These are phyloP conservation scores for Escallonia herrerae DNA, from an alignment of 129 eudicot genomes.

Conservation along the genomic window DNA sequence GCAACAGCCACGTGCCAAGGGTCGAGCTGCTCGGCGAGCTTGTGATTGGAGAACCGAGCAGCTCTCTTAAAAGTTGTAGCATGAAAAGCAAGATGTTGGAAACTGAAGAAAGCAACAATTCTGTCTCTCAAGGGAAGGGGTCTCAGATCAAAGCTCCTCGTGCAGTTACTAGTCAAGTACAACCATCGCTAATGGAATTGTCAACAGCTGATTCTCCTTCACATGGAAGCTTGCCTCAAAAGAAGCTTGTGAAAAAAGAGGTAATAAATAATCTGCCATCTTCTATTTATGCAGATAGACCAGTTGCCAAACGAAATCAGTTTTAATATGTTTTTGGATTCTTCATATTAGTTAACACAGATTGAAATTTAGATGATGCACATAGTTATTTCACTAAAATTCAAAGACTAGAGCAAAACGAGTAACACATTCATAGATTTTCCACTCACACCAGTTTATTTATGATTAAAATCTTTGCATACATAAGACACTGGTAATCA, in stretches of 20 bases:
- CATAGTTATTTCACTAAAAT: no score
- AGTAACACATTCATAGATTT: no score
- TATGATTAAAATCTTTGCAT: no score
- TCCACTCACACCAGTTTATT: no score
- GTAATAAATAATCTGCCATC: slow-evolving; percentile 15
- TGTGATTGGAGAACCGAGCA: slow-evolving; percentile 35
- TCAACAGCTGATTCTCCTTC: slow-evolving; percentile 8
- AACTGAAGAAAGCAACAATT: slow-evolving; percentile 21
- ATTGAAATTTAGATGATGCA: background rate
- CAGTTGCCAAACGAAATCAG: no score
- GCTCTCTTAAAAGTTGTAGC: slow-evolving; percentile 14
- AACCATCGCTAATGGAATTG: background rate
- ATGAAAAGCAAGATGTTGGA: slow-evolving; percentile 17
- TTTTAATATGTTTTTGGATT: background rate
- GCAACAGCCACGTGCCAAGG: slow-evolving; percentile 20
- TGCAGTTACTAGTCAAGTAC: background rate
- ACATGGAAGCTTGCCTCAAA: slow-evolving; percentile 36
- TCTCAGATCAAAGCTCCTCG: slow-evolving; percentile 6
- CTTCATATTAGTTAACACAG: background rate
- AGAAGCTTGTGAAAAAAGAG: slow-evolving; percentile 42
- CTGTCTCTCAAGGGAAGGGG: slow-evolving; percentile 4
- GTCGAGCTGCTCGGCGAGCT: slow-evolving; percentile 60
- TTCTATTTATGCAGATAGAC: no score
- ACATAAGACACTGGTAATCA: no score
- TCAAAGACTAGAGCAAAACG: no score